phyloP scores from a whole-genome alignment of 2,329 filamentous ascomycete genomes.

The Cordyceps sp. region DNA sequence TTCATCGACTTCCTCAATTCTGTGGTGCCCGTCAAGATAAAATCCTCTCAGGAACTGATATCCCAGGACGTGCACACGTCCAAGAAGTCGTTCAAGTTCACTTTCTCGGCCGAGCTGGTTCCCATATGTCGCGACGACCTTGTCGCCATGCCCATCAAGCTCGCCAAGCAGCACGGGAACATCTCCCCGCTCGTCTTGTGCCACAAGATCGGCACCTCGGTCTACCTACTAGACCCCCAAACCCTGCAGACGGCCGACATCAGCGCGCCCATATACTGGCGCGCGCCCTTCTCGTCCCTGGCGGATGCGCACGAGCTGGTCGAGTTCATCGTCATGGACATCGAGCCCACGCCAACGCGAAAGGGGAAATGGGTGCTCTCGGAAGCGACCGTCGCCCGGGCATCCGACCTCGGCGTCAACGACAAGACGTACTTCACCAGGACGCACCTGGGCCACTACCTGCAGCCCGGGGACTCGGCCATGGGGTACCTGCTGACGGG shows the following conservation, averaged over 20 bases:
- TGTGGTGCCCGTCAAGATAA: conserved; percentile 59
- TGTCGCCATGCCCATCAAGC: conserved; percentile 77
- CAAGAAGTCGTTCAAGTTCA: conserved; percentile 87
- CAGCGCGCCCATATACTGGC: conserved; percentile 73
- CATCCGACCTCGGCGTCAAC: conserved; percentile 73
- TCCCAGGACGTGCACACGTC: conserved; percentile 85
- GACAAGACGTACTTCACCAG: conserved; percentile 78
- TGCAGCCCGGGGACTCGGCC: conserved; percentile 80
- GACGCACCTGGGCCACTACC: conserved; percentile 73
- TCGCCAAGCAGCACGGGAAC: conserved; percentile 77
- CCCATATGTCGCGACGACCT: conserved; percentile 96
- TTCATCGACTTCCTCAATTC: conserved; percentile 83
- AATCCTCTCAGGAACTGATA: conserved; percentile 72
- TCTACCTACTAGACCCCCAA: conserved; percentile 79
- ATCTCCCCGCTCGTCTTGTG: conserved; percentile 78
- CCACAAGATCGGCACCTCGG: conserved; percentile 71
- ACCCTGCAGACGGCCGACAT: conserved; percentile 87
- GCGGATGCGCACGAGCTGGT: conserved; percentile 72
- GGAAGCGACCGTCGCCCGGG: conserved; percentile 75
- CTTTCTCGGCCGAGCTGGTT: conserved; percentile 74
- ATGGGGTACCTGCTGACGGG: conserved; percentile 88
- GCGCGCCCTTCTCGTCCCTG: conserved; percentile 68
- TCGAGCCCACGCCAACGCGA: conserved; percentile 58
- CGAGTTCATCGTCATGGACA: conserved; percentile 91
- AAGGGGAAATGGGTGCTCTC: conserved; percentile 74